These are phyloP conservation scores for Microsporum canis DNA, from an alignment of 2,329 filamentous ascomycete species.

Conservation along the genomic window DNA sequence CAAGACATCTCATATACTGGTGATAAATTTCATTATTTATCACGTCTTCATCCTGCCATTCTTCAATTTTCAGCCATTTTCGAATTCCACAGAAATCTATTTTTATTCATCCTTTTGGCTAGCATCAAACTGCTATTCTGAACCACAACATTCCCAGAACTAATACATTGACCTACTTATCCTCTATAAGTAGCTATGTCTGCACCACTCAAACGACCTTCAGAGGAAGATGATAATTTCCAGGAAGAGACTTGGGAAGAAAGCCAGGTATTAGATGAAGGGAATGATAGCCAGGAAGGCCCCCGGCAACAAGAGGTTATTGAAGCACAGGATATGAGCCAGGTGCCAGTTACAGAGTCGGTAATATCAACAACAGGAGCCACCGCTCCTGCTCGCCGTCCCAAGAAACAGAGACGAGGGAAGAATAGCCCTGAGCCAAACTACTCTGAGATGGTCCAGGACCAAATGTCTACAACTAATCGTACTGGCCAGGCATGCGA, in stretches of 20 bases:
- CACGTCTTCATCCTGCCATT: background rate
- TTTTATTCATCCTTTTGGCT: background rate
- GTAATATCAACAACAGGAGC: background rate
- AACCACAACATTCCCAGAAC: background rate
- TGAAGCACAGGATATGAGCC: background rate
- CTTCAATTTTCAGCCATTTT: background rate
- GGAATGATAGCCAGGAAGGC: background rate
- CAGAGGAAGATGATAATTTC: background rate
- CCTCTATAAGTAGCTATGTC: background rate
- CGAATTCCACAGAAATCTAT: background rate
- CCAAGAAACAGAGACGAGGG: conserved; percentile 16
- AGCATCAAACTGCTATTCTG: background rate
- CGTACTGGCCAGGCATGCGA: conserved; percentile 22
- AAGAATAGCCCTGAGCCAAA: conserved; percentile 18
- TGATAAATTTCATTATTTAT: background rate
- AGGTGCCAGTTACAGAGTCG: background rate
- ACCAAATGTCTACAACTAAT: conserved; percentile 13
- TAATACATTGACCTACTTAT: background rate
- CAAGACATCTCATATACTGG: background rate
- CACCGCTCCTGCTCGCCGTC: background rate
- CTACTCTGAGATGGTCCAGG: conserved; percentile 16
- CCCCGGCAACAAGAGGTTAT: background rate
- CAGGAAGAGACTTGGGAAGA: background rate
- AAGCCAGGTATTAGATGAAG: background rate
- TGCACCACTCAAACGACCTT: background rate